Base-by-base conservation (phyloP, 2,329 filamentous ascomycete genomes). In the Corynespora cassiicola region DNA sequence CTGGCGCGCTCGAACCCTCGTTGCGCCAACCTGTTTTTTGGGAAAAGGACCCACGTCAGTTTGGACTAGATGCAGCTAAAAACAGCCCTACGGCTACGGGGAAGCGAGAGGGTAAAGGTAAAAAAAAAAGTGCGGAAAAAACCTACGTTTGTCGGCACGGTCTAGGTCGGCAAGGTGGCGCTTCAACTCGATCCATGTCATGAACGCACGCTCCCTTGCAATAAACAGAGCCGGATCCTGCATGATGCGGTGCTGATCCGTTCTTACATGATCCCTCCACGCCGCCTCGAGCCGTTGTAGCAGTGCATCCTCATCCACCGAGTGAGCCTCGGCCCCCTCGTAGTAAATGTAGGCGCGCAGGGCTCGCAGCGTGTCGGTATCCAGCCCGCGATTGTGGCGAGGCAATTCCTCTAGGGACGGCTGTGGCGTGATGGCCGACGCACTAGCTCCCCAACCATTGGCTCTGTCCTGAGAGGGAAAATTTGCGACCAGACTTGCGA, bases 171-270 rank as follows among this genome's bases (percentile, higher is more conserved):
- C 59, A 21, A 66, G 39, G 33, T 66, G 63, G 25, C 63, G 47
- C 36, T 55, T 58, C 10, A 66, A 47, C 32, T 66, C 63, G 24
- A 66, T 57, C 63, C 63, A 66, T 9, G 60, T 64, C 16, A 66
- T 39, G 27, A 66, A 58, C 6, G 61, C 62, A 17, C 62, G 54
- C 36, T 66, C 63, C 32, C 58, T 46, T 5, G 60, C 63, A 22
- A 61, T 56, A 39, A 66, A 66, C 3, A 53, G 50, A 5, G 54
- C 42, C 20, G 61, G 49, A 34, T 64, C 57, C 7, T 58, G 53
- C 7, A 59, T 24, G 30, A 58, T 54, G 34, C 52, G 58, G 11
- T 58, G 42, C 23, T 56, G 49, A 31, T 61, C 54, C 9, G 50
- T 54, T 31, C 63, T 45, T 8, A 65, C 56, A 12, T 48, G 47